A percentile compares a stretch with the other conserved stretches of the same genome.
These are phyloP conservation scores for Auricularia sp. DNA, from an alignment of 768 basidiomycete genomes.

Conservation along the genomic window DNA sequence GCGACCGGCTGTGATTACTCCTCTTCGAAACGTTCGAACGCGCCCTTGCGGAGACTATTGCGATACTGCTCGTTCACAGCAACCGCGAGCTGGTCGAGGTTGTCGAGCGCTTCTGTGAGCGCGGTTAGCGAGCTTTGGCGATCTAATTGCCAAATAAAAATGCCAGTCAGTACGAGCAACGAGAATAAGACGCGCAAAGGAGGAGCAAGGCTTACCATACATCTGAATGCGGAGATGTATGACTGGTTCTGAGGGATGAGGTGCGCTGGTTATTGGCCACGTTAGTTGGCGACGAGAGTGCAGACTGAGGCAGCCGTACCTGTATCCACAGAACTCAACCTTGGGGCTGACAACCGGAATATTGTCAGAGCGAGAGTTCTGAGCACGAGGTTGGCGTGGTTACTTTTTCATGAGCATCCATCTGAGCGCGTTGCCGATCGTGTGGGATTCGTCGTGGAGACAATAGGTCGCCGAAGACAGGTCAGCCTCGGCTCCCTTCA, in stretches of 20 bases:
- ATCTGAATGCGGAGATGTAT: conserved; percentile 98
- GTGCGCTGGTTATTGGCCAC: conserved; percentile 40
- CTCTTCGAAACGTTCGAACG: conserved; percentile 63
- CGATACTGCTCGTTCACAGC: conserved; percentile 62
- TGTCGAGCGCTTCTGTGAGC: conserved; percentile 60
- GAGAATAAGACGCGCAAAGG: no score
- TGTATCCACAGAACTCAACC: conserved; percentile 98
- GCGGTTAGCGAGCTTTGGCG: conserved; percentile 77
- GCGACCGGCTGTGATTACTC: conserved; percentile 13
- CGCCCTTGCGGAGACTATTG: conserved; percentile 40
- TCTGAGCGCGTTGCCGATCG: conserved; percentile 84
- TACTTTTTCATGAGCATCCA: conserved; percentile 99
- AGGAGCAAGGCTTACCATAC: conserved; percentile 63
- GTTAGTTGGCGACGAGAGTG: neutral
- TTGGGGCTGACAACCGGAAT: conserved; percentile 52
- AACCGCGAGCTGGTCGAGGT: conserved; percentile 68
- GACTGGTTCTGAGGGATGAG: conserved; percentile 94
- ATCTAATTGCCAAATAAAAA: conserved; percentile 36
- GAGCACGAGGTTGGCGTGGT: conserved; percentile 16
- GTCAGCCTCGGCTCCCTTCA: conserved; percentile 30
- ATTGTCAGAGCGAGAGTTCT: neutral
- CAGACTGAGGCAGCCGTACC: conserved; percentile 34
- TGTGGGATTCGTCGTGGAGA: conserved; percentile 89
- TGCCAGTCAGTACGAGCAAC: neutral
- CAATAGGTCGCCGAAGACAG: conserved; percentile 86